Evolutionary conservation across 768 basidiomycete species (phyloP), one percentile per base, ranked within the genome.

Genomic region (Boletus tomentosulus): DNA sequence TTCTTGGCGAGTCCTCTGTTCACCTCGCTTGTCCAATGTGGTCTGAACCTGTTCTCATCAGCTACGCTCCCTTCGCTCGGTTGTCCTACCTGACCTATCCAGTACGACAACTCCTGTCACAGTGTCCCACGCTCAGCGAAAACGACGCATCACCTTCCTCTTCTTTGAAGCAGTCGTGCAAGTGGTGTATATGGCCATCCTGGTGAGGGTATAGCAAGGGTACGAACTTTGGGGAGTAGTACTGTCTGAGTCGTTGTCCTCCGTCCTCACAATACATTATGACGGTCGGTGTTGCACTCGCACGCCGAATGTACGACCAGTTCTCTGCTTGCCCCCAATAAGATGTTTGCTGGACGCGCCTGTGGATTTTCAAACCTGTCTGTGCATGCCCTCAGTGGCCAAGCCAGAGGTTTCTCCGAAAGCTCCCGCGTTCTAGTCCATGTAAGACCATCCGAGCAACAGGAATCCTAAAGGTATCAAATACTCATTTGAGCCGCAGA

Each of bases 61-160:
- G 94, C 84, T 97, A 24, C 92, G 94, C 42, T 96, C 95, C 1
- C 79, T 98, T 27, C 91, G 94, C 49, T 91, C 92, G 19, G 84
- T 97, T 51, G 85, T 97, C 49, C 80, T 97, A 1, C 92, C 95
- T 4, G 93, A 97, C 69, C 64, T 77, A 3, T 74, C 77, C 35
- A 79, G 73, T 35, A 81, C 62, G 3, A 11, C 66, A 3, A 67
- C 66, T 67, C 43, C 80, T 3, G 78, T 74, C 15, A 88, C 88
- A 0, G 81, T 93, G 19, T 86, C 85, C 34, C 85, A 87, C 47
- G 80, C 87, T 0, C 89, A 92, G 58, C 80, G 94, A 15, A 81
- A 87, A n/a, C 76, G 90, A 31, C 76, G 94, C 44, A 90, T 97
- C 55, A 85, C 88, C 34, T 97, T 98, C 73, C 74, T 98, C 47